Evolutionary conservation across 805 yeast species (phyloP).

Genomic region (Limtongia smithiae): DNA sequence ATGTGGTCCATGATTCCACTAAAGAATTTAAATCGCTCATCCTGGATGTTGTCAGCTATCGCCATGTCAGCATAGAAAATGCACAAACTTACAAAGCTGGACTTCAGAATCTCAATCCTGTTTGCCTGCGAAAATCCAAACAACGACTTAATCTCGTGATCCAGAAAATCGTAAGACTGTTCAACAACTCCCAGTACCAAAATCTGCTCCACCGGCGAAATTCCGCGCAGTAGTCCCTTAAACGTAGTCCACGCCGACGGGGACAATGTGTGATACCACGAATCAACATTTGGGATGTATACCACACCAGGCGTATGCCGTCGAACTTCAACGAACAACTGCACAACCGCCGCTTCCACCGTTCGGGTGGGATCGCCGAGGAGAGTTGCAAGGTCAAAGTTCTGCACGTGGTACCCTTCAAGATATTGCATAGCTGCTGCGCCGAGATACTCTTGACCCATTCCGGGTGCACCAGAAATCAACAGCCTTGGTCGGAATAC

Average conservation of each 20-base stretch:
- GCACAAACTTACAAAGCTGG: conserved; percentile 35
- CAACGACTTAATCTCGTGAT: conserved; percentile 47
- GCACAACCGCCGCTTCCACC: conserved; percentile 79
- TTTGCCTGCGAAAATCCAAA: conserved; percentile 58
- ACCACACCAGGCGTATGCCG: conserved; percentile 86
- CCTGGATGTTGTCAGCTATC: conserved; percentile 5
- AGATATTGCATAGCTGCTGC: conserved; percentile 75
- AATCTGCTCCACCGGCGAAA: conserved; percentile 69
- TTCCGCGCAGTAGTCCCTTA: conserved; percentile 60
- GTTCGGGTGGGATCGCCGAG: conserved; percentile 76
- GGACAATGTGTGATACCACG: conserved; percentile 67
- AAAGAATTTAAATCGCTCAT: conserved; percentile 59
- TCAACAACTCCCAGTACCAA: conserved; percentile 72
- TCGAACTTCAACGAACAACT: conserved; percentile 78
- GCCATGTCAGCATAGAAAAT: neutral
- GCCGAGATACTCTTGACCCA: conserved; percentile 82
- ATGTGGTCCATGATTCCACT: conserved; percentile 51
- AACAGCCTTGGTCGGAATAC: conserved; percentile 78
- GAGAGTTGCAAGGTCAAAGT: conserved; percentile 72
- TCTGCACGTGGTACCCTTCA: conserved; percentile 88
- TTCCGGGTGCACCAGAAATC: conserved; percentile 68
- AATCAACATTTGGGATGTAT: conserved; percentile 75
- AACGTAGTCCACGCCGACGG: conserved; percentile 69
- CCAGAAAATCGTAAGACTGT: conserved; percentile 39
- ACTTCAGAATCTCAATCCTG: conserved; percentile 45